Evolutionary conservation across 805 yeast genomes (phyloP).

Genomic region (Tetrapisispora arboricola): DNA sequence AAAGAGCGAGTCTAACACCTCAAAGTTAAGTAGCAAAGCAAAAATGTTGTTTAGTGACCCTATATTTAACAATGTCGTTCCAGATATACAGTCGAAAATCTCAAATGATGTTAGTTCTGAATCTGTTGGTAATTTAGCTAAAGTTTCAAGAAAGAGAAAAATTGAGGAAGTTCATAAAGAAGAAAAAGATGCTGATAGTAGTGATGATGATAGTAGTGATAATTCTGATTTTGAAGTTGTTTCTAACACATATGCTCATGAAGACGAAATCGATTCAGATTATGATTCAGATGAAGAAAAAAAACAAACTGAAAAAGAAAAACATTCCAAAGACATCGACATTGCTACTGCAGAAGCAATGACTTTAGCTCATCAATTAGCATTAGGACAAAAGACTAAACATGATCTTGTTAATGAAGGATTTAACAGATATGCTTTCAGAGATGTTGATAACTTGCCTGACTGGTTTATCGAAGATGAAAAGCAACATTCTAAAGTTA

Average conservation of each 20-base stretch:
- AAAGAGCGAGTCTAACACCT: constrained; percentile 36
- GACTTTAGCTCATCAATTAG: constrained; percentile 96
- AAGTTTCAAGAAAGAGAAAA: constrained; percentile 11
- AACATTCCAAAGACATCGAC: constrained; percentile 58
- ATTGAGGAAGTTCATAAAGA: constrained; percentile 12
- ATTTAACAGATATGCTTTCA: constrained; percentile 80
- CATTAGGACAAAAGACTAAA: constrained; percentile 75
- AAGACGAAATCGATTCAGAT: constrained; percentile 33
- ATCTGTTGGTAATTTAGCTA: constrained; percentile 14
- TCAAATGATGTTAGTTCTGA: constrained; percentile 10
- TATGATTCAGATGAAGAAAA: constrained; percentile 46
- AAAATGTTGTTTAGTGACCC: constrained; percentile 41
- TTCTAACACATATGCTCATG: constrained; percentile 27
- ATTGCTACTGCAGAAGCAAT: constrained; percentile 91
- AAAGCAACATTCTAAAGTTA: constrained; percentile 69
- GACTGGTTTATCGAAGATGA: constrained; percentile 98
- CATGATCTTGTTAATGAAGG: constrained; percentile 89
- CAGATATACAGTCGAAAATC: constrained; percentile 24
- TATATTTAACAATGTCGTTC: constrained; percentile 40
- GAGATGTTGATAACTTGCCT: constrained; percentile 85
- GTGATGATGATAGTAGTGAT: constrained; percentile 10
- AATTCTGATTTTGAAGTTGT: constrained; percentile 39
- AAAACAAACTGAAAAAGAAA: constrained; percentile 32
- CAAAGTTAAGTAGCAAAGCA: constrained; percentile 33
- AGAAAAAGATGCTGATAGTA: constrained; percentile 10